Percentiles rank a stretch among this genome's conserved stretches.
phyloP scores from a whole-genome alignment of 495 filamentous ascomycete genomes.

The Achaetomiella virescens region DNA sequence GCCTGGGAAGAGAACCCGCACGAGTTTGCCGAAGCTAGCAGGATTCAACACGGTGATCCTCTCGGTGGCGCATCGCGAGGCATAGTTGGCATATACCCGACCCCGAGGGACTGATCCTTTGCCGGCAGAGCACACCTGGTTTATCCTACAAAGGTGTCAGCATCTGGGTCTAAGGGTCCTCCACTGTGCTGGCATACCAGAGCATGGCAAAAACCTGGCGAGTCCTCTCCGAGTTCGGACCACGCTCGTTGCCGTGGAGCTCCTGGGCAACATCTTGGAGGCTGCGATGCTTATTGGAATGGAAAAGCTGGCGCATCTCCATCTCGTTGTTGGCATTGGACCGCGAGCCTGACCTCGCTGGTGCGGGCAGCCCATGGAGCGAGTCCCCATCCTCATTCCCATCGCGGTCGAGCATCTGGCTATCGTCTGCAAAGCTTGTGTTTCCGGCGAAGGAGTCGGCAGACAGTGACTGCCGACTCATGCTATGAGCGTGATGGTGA shows the following conservation, averaged over 20 bases:
- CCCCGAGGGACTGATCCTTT: conserved; percentile 83
- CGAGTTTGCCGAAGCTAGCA: conserved; percentile 94
- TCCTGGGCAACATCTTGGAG: conserved; percentile 80
- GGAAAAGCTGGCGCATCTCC: conserved; percentile 80
- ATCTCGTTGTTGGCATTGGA: conserved; percentile 82
- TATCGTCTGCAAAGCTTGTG: conserved; percentile 60
- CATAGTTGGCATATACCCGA: conserved; percentile 90
- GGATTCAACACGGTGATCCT: conserved; percentile 90
- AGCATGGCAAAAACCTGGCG: conserved; percentile 98
- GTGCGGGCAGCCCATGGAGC: conserved; percentile 45
- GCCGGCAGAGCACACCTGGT: conserved; percentile 69
- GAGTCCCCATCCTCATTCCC: conserved; percentile 60
- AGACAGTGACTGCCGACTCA: conserved; percentile 48
- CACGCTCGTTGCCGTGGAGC: conserved; percentile 54
- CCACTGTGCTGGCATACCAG: conserved; percentile 56
- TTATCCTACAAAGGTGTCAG: conserved; percentile 56
- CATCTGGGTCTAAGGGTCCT: conserved; percentile 6
- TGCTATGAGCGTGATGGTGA: conserved; percentile 41
- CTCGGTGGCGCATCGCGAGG: conserved; percentile 81
- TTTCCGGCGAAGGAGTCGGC: conserved; percentile 49
- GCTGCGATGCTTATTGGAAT: conserved; percentile 63
- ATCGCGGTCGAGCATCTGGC: conserved; percentile 60
- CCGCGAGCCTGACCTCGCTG: conserved; percentile 53
- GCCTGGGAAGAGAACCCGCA: conserved; percentile 90
- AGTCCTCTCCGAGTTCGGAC: conserved; percentile 81